Percentiles rank a stretch among this genome's conserved stretches.
These are phyloP conservation scores for Populus ilicifolia DNA, from an alignment of 345 rosid genomes.

Conservation along the genomic window DNA sequence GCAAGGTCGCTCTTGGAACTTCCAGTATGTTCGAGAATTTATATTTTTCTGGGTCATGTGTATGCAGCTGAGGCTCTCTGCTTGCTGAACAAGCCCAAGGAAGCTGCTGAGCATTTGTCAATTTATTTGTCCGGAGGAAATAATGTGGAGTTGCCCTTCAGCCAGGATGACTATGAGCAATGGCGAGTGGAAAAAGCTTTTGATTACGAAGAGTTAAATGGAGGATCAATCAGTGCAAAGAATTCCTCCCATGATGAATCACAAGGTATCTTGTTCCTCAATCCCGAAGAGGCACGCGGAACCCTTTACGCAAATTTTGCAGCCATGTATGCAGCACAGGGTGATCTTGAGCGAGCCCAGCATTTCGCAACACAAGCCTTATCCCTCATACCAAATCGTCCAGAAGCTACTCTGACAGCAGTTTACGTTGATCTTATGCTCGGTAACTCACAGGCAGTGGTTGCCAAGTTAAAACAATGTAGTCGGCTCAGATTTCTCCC, in stretches of 20 bases:
- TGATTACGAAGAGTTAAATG: conserved; percentile 65
- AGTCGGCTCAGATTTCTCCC: conserved; percentile 60
- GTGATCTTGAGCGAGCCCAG: conserved; percentile 64
- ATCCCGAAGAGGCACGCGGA: conserved; percentile 90
- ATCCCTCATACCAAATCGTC: conserved; percentile 50
- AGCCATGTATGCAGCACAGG: conserved; percentile 58
- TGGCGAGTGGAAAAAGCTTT: conserved; percentile 46
- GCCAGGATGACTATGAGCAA: conserved; percentile 60
- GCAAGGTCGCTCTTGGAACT: conserved; percentile 72
- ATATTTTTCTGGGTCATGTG: conserved; percentile 63
- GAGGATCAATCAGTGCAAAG: conserved; percentile 37
- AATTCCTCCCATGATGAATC: conserved; percentile 27
- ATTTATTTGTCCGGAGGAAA: conserved; percentile 55
- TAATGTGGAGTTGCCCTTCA: conserved; percentile 62
- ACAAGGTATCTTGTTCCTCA: conserved; percentile 42
- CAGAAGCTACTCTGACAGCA: conserved; percentile 74
- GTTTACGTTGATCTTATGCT: conserved; percentile 68
- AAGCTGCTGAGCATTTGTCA: conserved; percentile 77
- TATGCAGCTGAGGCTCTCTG: conserved; percentile 98
- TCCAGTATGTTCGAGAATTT: conserved; percentile 65
- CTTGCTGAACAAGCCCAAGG: conserved; percentile 66
- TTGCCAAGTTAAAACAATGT: conserved; percentile 73
- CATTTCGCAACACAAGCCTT: conserved; percentile 56
- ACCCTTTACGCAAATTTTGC: conserved; percentile 77
- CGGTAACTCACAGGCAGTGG: conserved; percentile 73